Percentiles rank a stretch among this genome's conserved stretches.
phyloP scores from a whole-genome alignment of 2,329 filamentous ascomycete species.

The Alternaria solani region DNA sequence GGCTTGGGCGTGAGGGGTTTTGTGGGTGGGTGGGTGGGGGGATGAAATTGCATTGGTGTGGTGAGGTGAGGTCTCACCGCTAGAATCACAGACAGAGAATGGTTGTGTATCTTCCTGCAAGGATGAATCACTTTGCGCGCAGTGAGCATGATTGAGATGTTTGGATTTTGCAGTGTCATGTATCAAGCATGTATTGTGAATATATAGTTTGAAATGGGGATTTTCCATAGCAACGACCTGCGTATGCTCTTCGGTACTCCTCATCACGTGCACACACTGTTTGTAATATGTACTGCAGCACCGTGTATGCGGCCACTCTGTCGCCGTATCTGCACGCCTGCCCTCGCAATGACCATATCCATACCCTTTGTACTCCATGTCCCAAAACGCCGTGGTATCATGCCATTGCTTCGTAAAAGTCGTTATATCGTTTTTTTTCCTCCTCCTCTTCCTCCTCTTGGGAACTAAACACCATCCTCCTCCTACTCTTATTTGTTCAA shows the following conservation, averaged over 20 bases:
- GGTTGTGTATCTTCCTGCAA: too few species aligned
- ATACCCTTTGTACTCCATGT: neutral
- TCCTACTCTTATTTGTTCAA: neutral
- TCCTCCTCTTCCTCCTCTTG: neutral
- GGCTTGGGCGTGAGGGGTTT: neutral
- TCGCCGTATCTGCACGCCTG: too few species aligned
- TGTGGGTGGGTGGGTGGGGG: neutral
- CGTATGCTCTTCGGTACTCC: neutral
- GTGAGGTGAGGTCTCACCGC: neutral
- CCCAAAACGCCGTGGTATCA: neutral
- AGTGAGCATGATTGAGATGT: neutral
- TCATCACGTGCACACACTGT: neutral
- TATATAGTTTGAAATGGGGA: neutral
- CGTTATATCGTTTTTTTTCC: neutral
- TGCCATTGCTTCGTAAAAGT: neutral
- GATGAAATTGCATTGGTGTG: slow-evolving; percentile 5
- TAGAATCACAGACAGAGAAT: neutral
- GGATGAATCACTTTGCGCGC: too few species aligned
- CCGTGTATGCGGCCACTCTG: too few species aligned
- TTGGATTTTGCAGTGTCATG: neutral
- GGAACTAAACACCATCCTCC: neutral
- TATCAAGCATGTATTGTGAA: neutral
- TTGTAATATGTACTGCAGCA: too few species aligned
- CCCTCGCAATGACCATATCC: too few species aligned
- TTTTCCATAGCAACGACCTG: neutral